phyloP scores from a whole-genome alignment of 345 rosid genomes.

The Raphanus sativus region DNA sequence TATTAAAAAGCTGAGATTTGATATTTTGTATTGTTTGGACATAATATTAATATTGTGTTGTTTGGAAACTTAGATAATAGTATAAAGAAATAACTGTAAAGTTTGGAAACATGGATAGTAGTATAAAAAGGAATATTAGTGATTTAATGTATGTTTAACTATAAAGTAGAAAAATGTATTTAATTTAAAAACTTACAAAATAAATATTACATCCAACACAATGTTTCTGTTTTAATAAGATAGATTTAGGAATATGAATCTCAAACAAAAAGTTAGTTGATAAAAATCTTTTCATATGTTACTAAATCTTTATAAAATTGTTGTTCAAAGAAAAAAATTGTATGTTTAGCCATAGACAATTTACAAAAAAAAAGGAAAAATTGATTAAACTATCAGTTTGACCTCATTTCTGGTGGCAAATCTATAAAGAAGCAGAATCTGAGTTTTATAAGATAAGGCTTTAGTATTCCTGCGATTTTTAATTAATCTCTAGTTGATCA shows the following conservation, averaged over 20 bases:
- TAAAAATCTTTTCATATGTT: not conserved
- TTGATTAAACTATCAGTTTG: slow-evolving; percentile 1
- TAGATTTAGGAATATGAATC: not conserved
- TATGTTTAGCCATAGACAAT: not conserved
- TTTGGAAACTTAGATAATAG: too few relatives aligned
- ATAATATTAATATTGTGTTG: too few relatives aligned
- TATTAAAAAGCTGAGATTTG: too few relatives aligned
- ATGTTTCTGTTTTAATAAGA: too few relatives aligned
- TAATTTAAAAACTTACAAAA: too few relatives aligned
- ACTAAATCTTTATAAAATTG: not conserved
- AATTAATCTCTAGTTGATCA: slow-evolving; percentile 19
- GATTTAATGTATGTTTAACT: too few relatives aligned
- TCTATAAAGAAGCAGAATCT: slow-evolving; percentile 35
- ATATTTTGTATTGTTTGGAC: too few relatives aligned
- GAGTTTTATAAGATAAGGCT: slow-evolving; percentile 3
- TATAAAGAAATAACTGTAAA: too few relatives aligned
- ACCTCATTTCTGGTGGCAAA: slow-evolving; percentile 31
- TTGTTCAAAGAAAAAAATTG: not conserved
- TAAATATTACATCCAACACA: too few relatives aligned
- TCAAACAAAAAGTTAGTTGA: not conserved
- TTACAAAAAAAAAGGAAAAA: not conserved
- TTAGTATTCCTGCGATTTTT: not conserved
- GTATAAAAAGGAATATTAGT: too few relatives aligned
- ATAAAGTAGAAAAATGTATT: too few relatives aligned
- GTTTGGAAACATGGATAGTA: too few relatives aligned